Conservation (phyloP, 768 basidiomycete species). For the Coprinopsis sp. region DNA sequence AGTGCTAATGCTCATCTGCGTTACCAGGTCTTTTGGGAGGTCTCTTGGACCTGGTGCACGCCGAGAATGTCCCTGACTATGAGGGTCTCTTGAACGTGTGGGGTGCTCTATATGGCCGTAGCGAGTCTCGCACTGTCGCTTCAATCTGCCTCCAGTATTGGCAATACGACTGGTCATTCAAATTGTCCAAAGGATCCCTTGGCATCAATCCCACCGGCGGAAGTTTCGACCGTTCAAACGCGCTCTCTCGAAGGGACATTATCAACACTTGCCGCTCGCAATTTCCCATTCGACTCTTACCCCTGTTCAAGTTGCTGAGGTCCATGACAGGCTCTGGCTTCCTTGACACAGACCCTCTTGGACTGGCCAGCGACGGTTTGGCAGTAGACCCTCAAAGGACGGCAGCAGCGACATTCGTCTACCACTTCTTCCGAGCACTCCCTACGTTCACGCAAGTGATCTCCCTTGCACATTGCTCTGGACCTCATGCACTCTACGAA, state of each 20-base stretch:
- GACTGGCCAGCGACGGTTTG: conserved; percentile 39
- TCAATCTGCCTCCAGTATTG: conserved; percentile 81
- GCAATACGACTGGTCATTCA: conserved; percentile 68
- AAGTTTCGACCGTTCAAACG: neutral
- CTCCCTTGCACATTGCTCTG: conserved; percentile 54
- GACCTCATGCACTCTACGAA: conserved; percentile 70
- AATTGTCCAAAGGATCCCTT: conserved; percentile 13
- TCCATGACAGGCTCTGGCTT: conserved; percentile 76
- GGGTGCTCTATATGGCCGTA: conserved; percentile 76
- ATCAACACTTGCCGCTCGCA: conserved; percentile 78
- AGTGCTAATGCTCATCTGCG: conserved; percentile 7
- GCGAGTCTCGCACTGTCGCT: conserved; percentile 58
- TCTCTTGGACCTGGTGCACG: conserved; percentile 65
- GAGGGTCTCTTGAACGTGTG: conserved; percentile 69
- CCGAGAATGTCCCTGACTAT: conserved; percentile 76
- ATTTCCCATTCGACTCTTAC: conserved; percentile 75
- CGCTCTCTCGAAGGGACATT: conserved; percentile 59
- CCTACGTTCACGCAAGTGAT: conserved; percentile 74
- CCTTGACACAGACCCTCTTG: conserved; percentile 67
- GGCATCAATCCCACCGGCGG: neutral
- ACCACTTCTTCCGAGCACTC: conserved; percentile 69
- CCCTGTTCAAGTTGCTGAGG: conserved; percentile 67
- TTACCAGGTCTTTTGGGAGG: conserved; percentile 70
- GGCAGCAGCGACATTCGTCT: conserved; percentile 55
- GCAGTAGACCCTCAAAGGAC: conserved; percentile 22